Conservation (phyloP, 2,329 filamentous ascomycete species). For the Colletotrichum noveboracense region DNA sequence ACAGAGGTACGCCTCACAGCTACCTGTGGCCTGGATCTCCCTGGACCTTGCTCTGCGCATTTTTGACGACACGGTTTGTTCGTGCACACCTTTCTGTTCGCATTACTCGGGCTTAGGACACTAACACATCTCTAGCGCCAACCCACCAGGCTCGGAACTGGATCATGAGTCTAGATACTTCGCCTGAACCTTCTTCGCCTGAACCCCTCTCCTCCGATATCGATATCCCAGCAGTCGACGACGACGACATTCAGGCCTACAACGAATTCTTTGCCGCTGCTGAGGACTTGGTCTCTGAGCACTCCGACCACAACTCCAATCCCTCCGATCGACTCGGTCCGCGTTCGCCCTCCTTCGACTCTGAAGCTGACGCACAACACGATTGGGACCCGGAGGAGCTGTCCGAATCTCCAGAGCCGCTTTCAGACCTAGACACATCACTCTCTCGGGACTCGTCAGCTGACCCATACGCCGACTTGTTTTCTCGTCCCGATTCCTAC, state of each 20-base stretch:
- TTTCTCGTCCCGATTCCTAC: background rate
- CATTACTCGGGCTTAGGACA: background rate
- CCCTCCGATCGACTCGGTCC: background rate
- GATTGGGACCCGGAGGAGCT: constrained; percentile 4
- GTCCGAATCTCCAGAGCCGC: background rate
- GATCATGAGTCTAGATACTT: constrained; percentile 17
- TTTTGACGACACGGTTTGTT: constrained; percentile 8
- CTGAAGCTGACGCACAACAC: constrained; percentile 4
- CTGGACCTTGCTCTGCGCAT: background rate
- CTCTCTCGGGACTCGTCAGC: background rate
- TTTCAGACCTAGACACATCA: background rate
- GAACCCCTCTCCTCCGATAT: background rate
- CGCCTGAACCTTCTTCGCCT: constrained; percentile 8
- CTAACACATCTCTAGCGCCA: constrained; percentile 9
- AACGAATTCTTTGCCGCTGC: background rate
- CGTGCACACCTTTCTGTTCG: background rate
- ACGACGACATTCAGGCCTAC: background rate
- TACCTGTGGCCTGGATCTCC: background rate
- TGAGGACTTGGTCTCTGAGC: background rate
- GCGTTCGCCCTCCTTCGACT: constrained; percentile 1
- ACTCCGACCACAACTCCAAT: background rate
- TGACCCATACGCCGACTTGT: background rate
- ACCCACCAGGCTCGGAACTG: background rate
- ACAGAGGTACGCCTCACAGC: background rate
- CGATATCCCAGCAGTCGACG: background rate